Base-by-base conservation (phyloP, 2,329 filamentous ascomycete species). In the Cladophialophora yegresii region DNA sequence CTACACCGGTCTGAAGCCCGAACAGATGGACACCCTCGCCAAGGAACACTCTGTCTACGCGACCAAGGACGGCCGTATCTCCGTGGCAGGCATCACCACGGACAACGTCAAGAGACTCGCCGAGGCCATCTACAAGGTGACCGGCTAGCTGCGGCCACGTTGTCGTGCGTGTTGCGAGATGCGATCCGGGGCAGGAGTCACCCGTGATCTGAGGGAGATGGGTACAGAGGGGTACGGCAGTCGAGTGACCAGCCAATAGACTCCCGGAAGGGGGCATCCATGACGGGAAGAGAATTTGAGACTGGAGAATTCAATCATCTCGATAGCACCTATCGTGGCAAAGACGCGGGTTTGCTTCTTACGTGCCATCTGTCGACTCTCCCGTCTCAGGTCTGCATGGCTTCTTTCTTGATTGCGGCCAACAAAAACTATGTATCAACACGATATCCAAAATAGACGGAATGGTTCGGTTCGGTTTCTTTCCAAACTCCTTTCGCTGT, bases 21-120 rank as follows among this genome's bases (percentile, higher is more conserved):
- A 93, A 81, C 90, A 97, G 83, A 97, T 98, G 91, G 90, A 93
- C 62, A 83, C 82, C 74, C 84, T 99, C 68, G 91, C 93, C 71
- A 92, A 96, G 84, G 91, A 98, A 84, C 91, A 95, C 85, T 96
- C 92, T 66, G 93, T 99, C 73, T 99, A 99, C 78, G 93, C 93
- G 71, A 98, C 95, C 80, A 95, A 92, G 84, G 81, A 83, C 70
- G 82, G 82, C 64, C 79, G 82, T 73, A 81, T 84, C 70, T 80
- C 81, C 36, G 79, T 80, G 45, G 77, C 78, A 61, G 80, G 80
- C 69, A 82, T 82, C 74, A 82, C 80, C 66, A 72, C 76, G 45
- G 78, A 73, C 74, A 82, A 82, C 68, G 80, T 82, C 69, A 77
- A 79, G 75, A 77, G 80, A 68, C 77, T 82, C 50, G 80, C 80